Evolutionary conservation across 805 yeast genomes (phyloP), one percentile per base, ranked within the genome.

Genomic region (Wickerhamomyces sydowiorum): DNA sequence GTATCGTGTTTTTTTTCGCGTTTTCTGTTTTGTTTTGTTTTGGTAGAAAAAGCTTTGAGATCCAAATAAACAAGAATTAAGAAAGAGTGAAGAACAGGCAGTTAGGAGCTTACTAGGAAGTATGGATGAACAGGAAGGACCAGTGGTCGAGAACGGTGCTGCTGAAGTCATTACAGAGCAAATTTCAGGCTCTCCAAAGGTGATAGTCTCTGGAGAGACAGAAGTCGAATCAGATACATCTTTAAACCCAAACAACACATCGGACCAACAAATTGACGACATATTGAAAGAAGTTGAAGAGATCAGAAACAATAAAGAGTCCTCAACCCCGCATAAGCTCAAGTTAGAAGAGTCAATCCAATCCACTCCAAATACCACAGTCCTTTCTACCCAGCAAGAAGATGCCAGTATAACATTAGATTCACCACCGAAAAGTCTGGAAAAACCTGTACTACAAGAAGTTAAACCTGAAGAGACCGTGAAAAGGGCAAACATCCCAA

Each of bases 201-300:
- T n/a, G n/a, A n/a, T n/a, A n/a, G n/a, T n/a, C n/a, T n/a, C n/a
- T 23, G 25, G 10, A 23, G 25, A 23, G 25, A 23, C 30, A 28
- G 30, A 28, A n/a, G 30, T 28, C 8, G 15, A 29, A 17, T 29
- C 19, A 29, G 20, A 29, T 12, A 29, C 20, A 15, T 29, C 20
- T 3, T 7, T 15, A 29, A 29, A 23, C 25, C 7, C 25, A 17
- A 18, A 12, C 19, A 35, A 21, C 33, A 18, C 41, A 2, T 28
- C 43, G 1, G 60, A 57, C 37, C 55, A 54, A 30, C 59, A 56
- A 38, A 56, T 57, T 20, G 60, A 57, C 9, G 49, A 47, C n/a
- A 41, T 57, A 3, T 34, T 57, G 21, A 51, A 50, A 29, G 60
- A 57, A 35, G 59, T 56, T 1, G 53, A 54, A 24, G 46, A 45